Conservation (phyloP, 345 rosid genomes). For the Mangifera indica region DNA sequence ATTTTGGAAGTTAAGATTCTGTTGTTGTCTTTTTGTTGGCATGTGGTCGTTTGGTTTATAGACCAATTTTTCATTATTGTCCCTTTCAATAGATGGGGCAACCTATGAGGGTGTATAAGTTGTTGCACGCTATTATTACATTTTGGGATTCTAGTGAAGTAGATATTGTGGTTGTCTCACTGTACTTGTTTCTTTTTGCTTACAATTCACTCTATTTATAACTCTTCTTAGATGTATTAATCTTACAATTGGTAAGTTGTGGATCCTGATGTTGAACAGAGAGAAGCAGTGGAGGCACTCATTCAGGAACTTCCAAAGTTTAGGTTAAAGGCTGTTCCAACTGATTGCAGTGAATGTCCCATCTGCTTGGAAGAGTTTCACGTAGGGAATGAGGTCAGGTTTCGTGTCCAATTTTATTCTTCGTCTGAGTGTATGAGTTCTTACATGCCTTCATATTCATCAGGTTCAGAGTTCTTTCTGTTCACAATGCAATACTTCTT, state of each 20-base stretch:
- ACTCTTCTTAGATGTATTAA: neutral
- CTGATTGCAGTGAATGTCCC: constrained; percentile 96
- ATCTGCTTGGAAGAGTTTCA: constrained; percentile 96
- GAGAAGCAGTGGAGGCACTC: constrained; percentile 96
- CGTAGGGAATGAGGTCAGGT: constrained; percentile 81
- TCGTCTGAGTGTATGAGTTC: neutral
- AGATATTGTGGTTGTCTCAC: too few relatives aligned
- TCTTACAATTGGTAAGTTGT: neutral
- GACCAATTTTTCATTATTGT: too few relatives aligned
- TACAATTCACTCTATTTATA: neutral
- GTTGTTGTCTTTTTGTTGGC: neutral
- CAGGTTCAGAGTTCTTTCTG: neutral
- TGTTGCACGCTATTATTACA: too few relatives aligned
- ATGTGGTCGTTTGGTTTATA: too few relatives aligned
- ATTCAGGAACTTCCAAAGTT: constrained; percentile 97
- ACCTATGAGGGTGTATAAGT: too few relatives aligned
- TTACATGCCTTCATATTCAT: neutral
- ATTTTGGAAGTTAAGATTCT: neutral
- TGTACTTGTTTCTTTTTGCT: neutral
- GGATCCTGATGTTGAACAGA: constrained; percentile 36
- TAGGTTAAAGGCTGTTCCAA: constrained; percentile 92
- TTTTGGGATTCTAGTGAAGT: neutral
- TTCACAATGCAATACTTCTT: neutral
- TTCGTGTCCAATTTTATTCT: neutral
- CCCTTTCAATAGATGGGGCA: too few relatives aligned